These are phyloP conservation scores for Cryphonectria nitschkei DNA, from an alignment of 2,329 filamentous ascomycete species.

Conservation along the genomic window DNA sequence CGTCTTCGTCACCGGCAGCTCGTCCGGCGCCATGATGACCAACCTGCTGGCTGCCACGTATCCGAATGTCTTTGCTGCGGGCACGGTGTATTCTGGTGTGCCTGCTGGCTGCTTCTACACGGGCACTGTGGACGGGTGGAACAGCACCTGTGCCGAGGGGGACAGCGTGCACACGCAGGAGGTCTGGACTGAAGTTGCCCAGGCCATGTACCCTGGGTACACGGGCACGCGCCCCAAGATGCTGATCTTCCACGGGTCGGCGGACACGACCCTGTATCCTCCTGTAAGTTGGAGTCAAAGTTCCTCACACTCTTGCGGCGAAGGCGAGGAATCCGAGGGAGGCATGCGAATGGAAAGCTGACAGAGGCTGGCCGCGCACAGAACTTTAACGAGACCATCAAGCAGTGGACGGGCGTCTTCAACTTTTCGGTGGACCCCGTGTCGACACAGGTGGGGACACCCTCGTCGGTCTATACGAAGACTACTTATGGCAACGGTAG, in stretches of 20 bases:
- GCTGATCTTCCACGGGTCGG: slow-evolving; percentile 49
- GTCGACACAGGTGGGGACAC: slow-evolving; percentile 38
- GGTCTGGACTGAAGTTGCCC: slow-evolving; percentile 47
- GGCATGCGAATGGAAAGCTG: background rate
- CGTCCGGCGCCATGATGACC: slow-evolving; percentile 60
- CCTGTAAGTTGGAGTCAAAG: slow-evolving; percentile 11
- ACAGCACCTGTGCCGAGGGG: slow-evolving; percentile 57
- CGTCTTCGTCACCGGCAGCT: slow-evolving; percentile 53
- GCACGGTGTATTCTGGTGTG: slow-evolving; percentile 55
- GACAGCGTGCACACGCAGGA: slow-evolving; percentile 46
- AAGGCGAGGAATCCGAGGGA: background rate
- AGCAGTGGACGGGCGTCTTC: slow-evolving; percentile 53
- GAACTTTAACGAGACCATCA: slow-evolving; percentile 47
- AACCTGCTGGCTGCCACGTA: slow-evolving; percentile 57
- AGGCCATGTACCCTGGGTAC: slow-evolving; percentile 56
- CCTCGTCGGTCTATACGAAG: slow-evolving; percentile 42
- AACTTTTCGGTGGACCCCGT: slow-evolving; percentile 38
- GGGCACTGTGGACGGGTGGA: slow-evolving; percentile 49
- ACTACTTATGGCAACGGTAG: slow-evolving; percentile 41
- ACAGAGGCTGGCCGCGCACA: slow-evolving; percentile 32
- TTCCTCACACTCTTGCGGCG: background rate
- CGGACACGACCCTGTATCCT: slow-evolving; percentile 44
- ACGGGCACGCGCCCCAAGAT: slow-evolving; percentile 42
- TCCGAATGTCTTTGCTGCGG: slow-evolving; percentile 57
- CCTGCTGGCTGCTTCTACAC: slow-evolving; percentile 59